Evolutionary conservation across 495 filamentous ascomycete species (phyloP).

Genomic region (Penicillium chermesinum): DNA sequence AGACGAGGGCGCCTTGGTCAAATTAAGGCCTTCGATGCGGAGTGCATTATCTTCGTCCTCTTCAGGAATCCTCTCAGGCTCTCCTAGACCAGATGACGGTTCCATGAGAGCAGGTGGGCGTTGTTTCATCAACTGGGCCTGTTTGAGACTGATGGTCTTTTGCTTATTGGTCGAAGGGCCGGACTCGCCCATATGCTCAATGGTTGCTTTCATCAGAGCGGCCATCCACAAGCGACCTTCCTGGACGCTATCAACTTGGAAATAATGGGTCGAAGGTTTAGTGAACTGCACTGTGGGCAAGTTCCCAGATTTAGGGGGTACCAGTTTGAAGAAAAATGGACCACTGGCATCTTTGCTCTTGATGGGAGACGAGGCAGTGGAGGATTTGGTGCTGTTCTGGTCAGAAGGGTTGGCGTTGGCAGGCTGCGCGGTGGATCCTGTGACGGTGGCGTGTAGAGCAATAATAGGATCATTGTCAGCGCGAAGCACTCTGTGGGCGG

Average conservation of each 20-base stretch:
- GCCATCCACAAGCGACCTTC: conserved; percentile 97
- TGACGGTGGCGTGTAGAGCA: conserved; percentile 84
- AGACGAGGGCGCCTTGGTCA: conserved; percentile 22
- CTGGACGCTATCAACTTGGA: conserved; percentile 85
- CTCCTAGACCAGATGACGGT: conserved; percentile 8
- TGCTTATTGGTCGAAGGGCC: conserved; percentile 91
- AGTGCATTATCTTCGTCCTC: conserved; percentile 29
- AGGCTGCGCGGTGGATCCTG: conserved; percentile 75
- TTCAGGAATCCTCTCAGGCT: conserved; percentile 15
- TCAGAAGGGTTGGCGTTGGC: conserved; percentile 53
- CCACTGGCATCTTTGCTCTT: conserved; percentile 39
- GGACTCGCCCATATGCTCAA: conserved; percentile 75
- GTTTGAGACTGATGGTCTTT: conserved; percentile 83
- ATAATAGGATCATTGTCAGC: conserved; percentile 91
- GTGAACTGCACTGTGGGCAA: conserved; percentile 93
- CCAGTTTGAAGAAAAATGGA: conserved; percentile 97
- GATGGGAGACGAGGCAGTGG: conserved; percentile 9
- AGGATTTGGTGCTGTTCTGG: conserved; percentile 24
- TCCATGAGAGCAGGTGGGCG: conserved; percentile 84
- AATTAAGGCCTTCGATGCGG: conserved; percentile 32
- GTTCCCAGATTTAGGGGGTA: conserved; percentile 83
- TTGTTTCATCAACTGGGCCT: conserved; percentile 76
- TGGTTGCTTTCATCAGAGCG: conserved; percentile 97
- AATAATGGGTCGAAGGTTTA: conserved; percentile 94
- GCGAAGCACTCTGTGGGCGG: conserved; percentile 88